Percentiles rank a stretch among this genome's conserved stretches.
Conservation (phyloP, 139 green algal species). For the Astrephomene gubernaculifera region DNA sequence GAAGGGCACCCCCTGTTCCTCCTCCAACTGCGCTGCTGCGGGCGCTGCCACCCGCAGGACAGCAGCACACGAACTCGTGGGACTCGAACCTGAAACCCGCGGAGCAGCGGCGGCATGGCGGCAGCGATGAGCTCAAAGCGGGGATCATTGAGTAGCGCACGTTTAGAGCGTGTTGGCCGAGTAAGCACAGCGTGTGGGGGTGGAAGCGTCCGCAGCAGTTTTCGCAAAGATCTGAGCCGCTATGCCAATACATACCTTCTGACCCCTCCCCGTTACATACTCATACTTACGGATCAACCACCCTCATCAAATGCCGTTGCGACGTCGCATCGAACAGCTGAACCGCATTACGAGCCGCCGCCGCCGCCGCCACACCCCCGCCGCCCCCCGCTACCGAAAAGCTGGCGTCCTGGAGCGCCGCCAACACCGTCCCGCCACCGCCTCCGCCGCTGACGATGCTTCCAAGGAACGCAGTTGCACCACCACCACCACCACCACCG, state of each 20-base stretch:
- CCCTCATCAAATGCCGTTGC: not conserved
- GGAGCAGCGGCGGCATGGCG: no score
- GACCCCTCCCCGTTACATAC: not conserved
- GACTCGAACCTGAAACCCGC: conserved; percentile 36
- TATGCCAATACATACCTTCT: not conserved
- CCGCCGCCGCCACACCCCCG: not conserved
- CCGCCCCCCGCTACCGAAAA: not conserved
- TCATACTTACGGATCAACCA: conserved; percentile 17
- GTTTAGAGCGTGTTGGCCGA: no score
- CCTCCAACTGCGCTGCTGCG: not conserved
- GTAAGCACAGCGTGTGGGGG: no score
- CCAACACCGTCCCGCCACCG: not conserved
- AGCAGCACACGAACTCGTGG: conserved; percentile 33
- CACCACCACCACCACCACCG: not conserved
- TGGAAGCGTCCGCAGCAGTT: no score
- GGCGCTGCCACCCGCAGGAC: not conserved
- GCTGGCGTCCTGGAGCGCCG: conserved; percentile 9
- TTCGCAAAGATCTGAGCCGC: no score
- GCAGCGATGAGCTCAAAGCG: no score
- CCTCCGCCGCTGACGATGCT: not conserved
- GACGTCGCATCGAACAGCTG: conserved; percentile 17
- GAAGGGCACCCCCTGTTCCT: not conserved
- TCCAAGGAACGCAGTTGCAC: not conserved
- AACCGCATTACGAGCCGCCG: not conserved
- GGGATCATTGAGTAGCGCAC: no score